These are phyloP conservation scores for Leccinum pachyderme DNA, from an alignment of 1,284 basidiomycete species.

Conservation along the genomic window DNA sequence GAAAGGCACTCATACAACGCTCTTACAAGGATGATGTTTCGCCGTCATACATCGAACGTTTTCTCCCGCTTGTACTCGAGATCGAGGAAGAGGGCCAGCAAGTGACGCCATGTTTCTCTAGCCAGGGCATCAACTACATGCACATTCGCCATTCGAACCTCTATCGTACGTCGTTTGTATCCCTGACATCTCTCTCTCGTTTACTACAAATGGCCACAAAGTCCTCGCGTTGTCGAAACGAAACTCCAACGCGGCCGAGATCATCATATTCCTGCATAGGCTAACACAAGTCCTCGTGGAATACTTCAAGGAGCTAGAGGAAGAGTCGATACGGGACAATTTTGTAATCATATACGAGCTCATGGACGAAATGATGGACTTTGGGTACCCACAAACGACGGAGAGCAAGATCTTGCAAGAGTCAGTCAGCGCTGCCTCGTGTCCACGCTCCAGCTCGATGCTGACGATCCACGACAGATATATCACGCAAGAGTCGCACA, in stretches of 20 bases:
- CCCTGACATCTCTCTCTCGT: not conserved
- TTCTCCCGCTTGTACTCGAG: conserved; percentile 92
- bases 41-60: conserved; percentile 85
- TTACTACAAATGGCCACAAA: conserved; percentile 33
- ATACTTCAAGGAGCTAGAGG: conserved; percentile 99
- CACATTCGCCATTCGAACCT: conserved; percentile 98
- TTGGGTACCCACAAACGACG: conserved; percentile 98
- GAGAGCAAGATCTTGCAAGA: conserved; percentile 99
- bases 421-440: conserved; percentile 60
- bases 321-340: conserved; percentile 98
- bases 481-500: conserved; percentile 99
- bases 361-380: conserved; percentile 99
- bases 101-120: conserved; percentile 94
- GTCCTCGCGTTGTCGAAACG: conserved; percentile 95
- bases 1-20: conserved; percentile 97
- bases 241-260: conserved; percentile 95
- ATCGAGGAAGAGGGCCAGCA: conserved; percentile 97
- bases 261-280: conserved; percentile 95
- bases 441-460: not conserved
- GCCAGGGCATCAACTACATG: conserved; percentile 95
- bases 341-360: conserved; percentile 98
- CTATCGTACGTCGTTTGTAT: conserved; percentile 61
- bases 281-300: conserved; percentile 88
- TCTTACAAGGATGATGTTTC: conserved; percentile 97
- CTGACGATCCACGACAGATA: conserved; percentile 55